Evolutionary conservation across 1,284 basidiomycete genomes (phyloP), one percentile per base, ranked within the genome.

Genomic region (Moesziomyces globuligerus): DNA sequence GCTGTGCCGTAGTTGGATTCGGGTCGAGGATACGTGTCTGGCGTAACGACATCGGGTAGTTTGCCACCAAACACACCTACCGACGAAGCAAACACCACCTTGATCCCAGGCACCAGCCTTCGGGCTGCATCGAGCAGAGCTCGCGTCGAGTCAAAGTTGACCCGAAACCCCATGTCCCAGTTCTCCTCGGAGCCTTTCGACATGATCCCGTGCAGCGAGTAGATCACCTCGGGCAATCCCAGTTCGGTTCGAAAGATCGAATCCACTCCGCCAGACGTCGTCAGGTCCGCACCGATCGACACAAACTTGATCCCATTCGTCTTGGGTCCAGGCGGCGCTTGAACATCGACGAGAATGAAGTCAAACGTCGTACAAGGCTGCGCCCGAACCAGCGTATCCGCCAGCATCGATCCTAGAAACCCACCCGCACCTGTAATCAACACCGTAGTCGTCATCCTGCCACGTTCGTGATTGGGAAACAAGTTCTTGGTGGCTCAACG

Each of bases 161-260:
- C 57, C 4, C 29, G 36, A 41, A 75, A 60, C 3, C 72, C 72
- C 13, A 69, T 34, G 15, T 75, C 70, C 65, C 65, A 72, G 44
- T 68, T 50, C 23, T 62, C 70, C 26, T 72, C 72, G 21, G 53
- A 41, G 13, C 72, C 72, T 42, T 68, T 60, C 20, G 57, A 65
- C 72, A 75, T 75, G 60, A 75, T 75, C 0, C 72, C 72, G 47
- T 75, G 72, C 40, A 75, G 44, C 8, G 66, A 66, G 57, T 72
- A 73, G 55, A 73, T 69, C 18, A 69, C 61, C 13, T 45, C 29
- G 0, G 72, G 72, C 10, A 50, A 25, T 4, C 70, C 72, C 10
- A 69, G 46, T 6, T 50, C 38, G 6, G 72, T 72, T 13, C 39
- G 34, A 32, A 75, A 75, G 45, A 75, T 41, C 23, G 65, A 55